Percentiles rank a stretch among this genome's conserved stretches.
phyloP scores from a whole-genome alignment of 176 grass and related monocot genomes.

The Olyra latifolia region DNA sequence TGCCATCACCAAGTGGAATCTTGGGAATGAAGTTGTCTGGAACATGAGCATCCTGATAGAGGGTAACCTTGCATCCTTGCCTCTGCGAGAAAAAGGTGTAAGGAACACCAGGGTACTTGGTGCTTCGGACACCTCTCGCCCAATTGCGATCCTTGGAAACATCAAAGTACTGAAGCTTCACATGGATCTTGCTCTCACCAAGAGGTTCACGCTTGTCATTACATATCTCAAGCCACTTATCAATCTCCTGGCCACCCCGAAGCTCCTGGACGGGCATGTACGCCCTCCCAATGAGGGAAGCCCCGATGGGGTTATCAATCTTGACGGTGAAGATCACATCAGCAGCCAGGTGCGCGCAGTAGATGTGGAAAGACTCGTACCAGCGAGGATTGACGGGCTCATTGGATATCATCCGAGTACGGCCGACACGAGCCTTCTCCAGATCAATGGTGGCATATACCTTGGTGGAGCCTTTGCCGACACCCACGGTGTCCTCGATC shows the following conservation, averaged over 20 bases:
- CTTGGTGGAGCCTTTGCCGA: conserved; percentile 53
- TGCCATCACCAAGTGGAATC: conserved; percentile 58
- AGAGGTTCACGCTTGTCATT: conserved; percentile 30
- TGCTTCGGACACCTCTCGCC: conserved; percentile 49
- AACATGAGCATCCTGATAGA: conserved; percentile 65
- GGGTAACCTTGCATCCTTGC: conserved; percentile 51
- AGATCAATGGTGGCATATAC: conserved; percentile 69
- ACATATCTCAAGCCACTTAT: conserved; percentile 53
- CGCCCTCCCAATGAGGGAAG: conserved; percentile 52
- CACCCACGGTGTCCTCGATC: conserved; percentile 50
- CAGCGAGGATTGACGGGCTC: conserved; percentile 52
- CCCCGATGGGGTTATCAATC: conserved; percentile 51
- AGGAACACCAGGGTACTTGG: conserved; percentile 62
- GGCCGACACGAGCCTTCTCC: conserved; percentile 63
- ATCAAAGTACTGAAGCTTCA: conserved; percentile 61
- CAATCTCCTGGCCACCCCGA: conserved; percentile 42
- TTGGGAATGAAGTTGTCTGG: conserved; percentile 63
- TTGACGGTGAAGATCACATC: conserved; percentile 73
- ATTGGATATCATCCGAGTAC: conserved; percentile 44
- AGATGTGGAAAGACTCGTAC: conserved; percentile 83
- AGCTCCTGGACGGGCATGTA: conserved; percentile 53
- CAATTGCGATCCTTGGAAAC: conserved; percentile 45
- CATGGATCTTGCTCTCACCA: conserved; percentile 54
- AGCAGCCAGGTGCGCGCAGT: conserved; percentile 61
- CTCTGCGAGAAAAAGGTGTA: conserved; percentile 71